Base-by-base conservation (phyloP, 805 yeast genomes). In the Metschnikowia proteae region DNA sequence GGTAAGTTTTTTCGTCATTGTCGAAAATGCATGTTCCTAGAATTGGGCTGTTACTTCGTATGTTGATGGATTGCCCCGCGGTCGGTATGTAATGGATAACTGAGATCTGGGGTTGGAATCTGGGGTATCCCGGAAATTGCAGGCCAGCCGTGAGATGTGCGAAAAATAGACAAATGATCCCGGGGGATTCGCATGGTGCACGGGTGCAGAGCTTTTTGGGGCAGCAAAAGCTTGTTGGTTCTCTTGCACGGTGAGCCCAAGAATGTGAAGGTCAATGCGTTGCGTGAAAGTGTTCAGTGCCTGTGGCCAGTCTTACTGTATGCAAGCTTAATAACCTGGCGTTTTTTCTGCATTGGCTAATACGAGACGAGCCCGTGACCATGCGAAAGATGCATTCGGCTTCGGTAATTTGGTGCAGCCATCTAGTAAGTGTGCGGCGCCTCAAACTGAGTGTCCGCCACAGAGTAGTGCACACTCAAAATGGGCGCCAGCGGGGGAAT, bases 1-100 rank as follows among this genome's bases (percentile, higher is more conserved):
- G 1, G 83, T 73, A 25, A 84, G 76, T 53, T 73, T 76, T 60
- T 81, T 82, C 0, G 91, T 84, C 90, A 84, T 84, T 41, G 25
- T 6, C 25, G n/a, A 3, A 13, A 31, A 38, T 38, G 3, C 23
- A 31, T 10, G 27, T 13, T 39, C 6, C 4, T 10, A 6, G 22
- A 22, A 7, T 7, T 13, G 6, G 9, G 7, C 4, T 11, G 4
- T 5, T 27, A 8, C 6, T n/a, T 26, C 32, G 8, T 17, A 10
- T 6, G 5, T 17, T 8, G 42, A 13, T 11, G 33, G 23, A 3
- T 17, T 10, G n/a, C 17, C 33, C 9, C 17, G 26, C 6, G 9
- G 22, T 11, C 8, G 30, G 34, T 22, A 10, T 23, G 27, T 38
- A 27, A 11, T 28, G n/a, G 31, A 1, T 27, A 6, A 25, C 7